These are phyloP conservation scores for Candida krabiensis DNA, from an alignment of 805 yeast genomes.

Conservation along the genomic window DNA sequence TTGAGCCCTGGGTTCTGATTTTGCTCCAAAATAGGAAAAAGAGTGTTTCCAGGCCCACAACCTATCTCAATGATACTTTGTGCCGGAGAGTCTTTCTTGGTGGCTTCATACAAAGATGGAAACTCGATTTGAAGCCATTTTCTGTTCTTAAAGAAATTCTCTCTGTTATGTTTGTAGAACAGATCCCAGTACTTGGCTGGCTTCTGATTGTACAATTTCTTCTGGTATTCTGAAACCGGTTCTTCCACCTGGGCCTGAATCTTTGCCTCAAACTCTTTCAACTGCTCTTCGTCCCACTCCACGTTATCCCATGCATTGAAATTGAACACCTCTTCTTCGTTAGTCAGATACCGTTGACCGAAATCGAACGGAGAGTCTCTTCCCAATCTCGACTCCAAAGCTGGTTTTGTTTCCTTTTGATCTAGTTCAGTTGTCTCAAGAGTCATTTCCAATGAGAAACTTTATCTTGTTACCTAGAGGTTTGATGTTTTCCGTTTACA, in stretches of 20 bases:
- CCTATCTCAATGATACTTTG: constrained; percentile 86
- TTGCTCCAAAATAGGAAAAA: constrained; percentile 83
- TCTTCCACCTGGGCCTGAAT: constrained; percentile 70
- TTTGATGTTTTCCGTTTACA: too few species aligned
- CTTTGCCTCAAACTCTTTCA: constrained; percentile 68
- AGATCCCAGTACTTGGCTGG: constrained; percentile 96
- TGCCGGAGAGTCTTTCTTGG: constrained; percentile 69
- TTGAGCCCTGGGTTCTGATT: constrained; percentile 76
- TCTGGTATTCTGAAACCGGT: constrained; percentile 90
- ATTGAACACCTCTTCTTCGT: constrained; percentile 80
- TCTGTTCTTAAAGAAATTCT: constrained; percentile 93
- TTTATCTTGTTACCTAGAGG: too few species aligned
- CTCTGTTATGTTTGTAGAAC: constrained; percentile 86
- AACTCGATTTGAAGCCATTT: constrained; percentile 96
- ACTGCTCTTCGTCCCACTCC: constrained; percentile 94
- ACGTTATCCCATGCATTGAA: constrained; percentile 98
- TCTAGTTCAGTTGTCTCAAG: not conserved
- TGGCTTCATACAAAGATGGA: constrained; percentile 78
- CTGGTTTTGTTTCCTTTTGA: constrained; percentile 36
- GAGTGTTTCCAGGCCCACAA: constrained; percentile 97
- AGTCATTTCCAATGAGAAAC: too few species aligned
- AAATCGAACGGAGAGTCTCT: constrained; percentile 89
- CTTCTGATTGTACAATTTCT: constrained; percentile 69
- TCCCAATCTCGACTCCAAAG: constrained; percentile 62
- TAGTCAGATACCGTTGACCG: constrained; percentile 77